Percentiles rank a stretch among this genome's conserved stretches.
Conservation (phyloP, 495 filamentous ascomycete species). For the Trichoderma asperelloides region DNA sequence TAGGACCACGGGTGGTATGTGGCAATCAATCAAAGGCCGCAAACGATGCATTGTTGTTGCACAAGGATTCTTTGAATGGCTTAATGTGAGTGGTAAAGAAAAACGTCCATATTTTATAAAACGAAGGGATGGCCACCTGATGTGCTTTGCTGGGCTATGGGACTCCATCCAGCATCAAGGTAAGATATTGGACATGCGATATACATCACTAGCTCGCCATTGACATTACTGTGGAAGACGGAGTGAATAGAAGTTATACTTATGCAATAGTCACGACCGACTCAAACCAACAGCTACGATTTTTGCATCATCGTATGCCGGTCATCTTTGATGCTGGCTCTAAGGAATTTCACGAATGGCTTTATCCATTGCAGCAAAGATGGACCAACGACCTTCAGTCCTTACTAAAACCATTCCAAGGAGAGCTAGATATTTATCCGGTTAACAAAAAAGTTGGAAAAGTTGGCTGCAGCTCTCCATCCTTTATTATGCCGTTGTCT, state of each 20-base stretch:
- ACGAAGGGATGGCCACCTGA: slow-evolving; percentile 70
- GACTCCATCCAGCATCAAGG: slow-evolving; percentile 78
- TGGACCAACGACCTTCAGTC: slow-evolving; percentile 76
- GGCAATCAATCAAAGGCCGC: slow-evolving; percentile 78
- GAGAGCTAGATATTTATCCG: slow-evolving; percentile 75
- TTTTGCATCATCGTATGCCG: slow-evolving; percentile 92
- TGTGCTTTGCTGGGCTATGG: slow-evolving; percentile 90
- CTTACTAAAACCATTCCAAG: slow-evolving; percentile 65
- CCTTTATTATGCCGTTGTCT: slow-evolving; percentile 72
- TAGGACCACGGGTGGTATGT: slow-evolving; percentile 67
- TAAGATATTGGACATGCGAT: slow-evolving; percentile 19
- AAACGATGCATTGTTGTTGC: slow-evolving; percentile 83
- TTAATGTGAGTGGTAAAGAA: slow-evolving; percentile 70
- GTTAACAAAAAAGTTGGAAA: slow-evolving; percentile 89
- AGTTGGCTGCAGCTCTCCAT: slow-evolving; percentile 82
- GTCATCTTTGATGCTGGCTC: slow-evolving; percentile 76
- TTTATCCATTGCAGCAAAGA: slow-evolving; percentile 58
- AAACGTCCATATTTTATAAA: slow-evolving; percentile 76
- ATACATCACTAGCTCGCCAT: neutral
- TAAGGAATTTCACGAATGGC: slow-evolving; percentile 64
- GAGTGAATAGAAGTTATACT: slow-evolving; percentile 42
- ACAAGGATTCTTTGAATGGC: slow-evolving; percentile 95
- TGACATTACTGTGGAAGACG: slow-evolving; percentile 3
- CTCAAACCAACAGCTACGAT: slow-evolving; percentile 67
- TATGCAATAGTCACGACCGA: slow-evolving; percentile 91